Base-by-base conservation (phyloP, 306 rosid species). In the Quercus robur region DNA sequence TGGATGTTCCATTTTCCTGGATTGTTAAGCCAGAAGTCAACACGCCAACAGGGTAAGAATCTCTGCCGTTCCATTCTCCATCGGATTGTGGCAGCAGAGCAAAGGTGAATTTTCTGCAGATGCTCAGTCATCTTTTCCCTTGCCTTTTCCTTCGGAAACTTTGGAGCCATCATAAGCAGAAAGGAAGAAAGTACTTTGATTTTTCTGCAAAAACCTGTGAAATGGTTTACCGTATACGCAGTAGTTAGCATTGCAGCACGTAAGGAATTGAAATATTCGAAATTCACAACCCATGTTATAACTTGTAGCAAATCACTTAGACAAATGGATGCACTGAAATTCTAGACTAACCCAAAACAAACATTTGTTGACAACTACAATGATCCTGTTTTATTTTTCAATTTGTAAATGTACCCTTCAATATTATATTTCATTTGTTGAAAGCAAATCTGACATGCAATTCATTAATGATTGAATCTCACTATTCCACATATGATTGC, bases 131-230 rank as follows among this genome's bases (percentile, higher is more conserved):
- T 89, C 90, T 82, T 81, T 89, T 46, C 92, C 92, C 81, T 88
- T 91, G 79, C 93, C 90, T 87, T 88, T 88, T 80, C 89, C 95
- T 75, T 87, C 94, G 6, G 80, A 78, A 51, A 82, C 85, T 87
- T 92, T 87, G 20, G 83, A 5, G 78, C 79, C 86, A 56, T 88
- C 97, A 77, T 95, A 90, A 31, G 92, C 89, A 17, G 96, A 86
- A 64, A 91, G 89, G 76, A 91, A 95, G 90, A 89, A 85, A 10
- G 85, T 55, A 76, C 87, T 82, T 78, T 93, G 98, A 85, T 90
- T 89, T 81, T 90, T 93, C 93, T 89, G 97, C 89, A 95, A 75
- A 88, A 88, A 95, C 86, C 99, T 95, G 90, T 90, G 75, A 5
- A 61, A 62, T 17, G 21, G 38, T 62, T 28, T 25, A 4, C 70